Evolutionary conservation across 192 early-diverging fungal genomes (phyloP).

Genomic region (Rhizophlyctis rosea): DNA sequence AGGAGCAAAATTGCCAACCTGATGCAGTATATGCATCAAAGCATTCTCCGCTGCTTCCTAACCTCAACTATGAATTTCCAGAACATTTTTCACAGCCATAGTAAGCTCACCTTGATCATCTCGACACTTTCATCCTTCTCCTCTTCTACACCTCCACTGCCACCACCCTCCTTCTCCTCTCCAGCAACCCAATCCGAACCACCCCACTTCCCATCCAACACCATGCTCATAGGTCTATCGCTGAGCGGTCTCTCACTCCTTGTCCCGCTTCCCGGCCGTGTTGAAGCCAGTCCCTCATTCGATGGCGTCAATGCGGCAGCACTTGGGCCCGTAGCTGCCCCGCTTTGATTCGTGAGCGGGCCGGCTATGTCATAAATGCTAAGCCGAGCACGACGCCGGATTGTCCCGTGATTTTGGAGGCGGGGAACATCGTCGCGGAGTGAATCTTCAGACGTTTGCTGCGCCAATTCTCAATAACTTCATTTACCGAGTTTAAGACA

Average conservation of each 20-base stretch:
- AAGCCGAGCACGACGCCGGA: no score
- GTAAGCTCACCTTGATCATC: slow-evolving; percentile 20
- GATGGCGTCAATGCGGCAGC: no score
- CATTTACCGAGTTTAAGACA: no score
- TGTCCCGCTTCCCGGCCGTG: neutral
- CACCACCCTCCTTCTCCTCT: neutral
- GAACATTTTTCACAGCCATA: no score
- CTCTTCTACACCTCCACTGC: neutral
- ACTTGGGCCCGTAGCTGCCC: no score
- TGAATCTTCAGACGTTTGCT: no score
- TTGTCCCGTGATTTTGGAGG: no score
- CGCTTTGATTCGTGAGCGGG: no score
- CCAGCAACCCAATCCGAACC: neutral
- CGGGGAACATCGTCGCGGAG: no score
- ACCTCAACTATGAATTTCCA: neutral
- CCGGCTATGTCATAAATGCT: no score
- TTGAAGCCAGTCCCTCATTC: no score
- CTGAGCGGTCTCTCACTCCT: neutral
- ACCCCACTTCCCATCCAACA: slow-evolving; percentile 1
- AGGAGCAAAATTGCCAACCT: slow-evolving; percentile 64
- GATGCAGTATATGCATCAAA: slow-evolving; percentile 67
- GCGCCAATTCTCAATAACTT: no score
- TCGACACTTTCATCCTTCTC: slow-evolving; percentile 23
- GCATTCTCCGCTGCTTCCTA: slow-evolving; percentile 69
- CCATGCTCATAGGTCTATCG: neutral